A percentile compares a stretch with the other conserved stretches of the same genome.
Conservation (phyloP, 768 basidiomycete species). For the Russula brevipes region DNA sequence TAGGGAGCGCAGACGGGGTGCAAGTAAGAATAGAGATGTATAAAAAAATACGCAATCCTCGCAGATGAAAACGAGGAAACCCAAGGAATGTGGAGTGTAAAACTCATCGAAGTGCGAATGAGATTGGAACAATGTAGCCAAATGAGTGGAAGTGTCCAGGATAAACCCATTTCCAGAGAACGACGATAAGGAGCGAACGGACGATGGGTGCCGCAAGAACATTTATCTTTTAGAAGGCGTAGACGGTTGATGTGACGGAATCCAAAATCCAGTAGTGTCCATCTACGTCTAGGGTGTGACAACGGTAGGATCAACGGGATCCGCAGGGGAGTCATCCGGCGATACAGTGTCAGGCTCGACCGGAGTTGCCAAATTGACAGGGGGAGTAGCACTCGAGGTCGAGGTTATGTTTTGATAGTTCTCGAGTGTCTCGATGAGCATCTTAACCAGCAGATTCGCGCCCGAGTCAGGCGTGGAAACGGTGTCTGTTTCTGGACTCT, state of each 20-base stretch:
- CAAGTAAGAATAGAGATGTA: too few species aligned
- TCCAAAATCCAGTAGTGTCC: background rate
- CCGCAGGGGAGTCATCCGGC: background rate
- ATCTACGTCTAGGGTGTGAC: background rate
- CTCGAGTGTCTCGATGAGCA: background rate
- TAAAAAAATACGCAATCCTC: too few species aligned
- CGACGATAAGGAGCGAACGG: background rate
- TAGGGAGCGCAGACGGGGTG: too few species aligned
- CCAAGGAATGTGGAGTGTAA: too few species aligned
- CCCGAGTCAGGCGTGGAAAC: background rate
- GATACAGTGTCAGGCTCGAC: too few species aligned
- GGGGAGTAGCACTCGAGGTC: too few species aligned
- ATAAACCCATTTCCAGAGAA: background rate
- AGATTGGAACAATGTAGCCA: background rate
- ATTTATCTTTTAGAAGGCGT: background rate
- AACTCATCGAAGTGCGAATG: too few species aligned
- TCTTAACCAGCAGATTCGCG: background rate
- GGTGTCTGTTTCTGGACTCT: background rate
- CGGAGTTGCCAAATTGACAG: too few species aligned
- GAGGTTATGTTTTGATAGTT: too few species aligned
- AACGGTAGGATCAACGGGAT: background rate
- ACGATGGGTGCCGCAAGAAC: background rate
- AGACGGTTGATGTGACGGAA: background rate
- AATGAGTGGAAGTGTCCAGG: constrained; percentile 1
- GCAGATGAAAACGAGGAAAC: too few species aligned